Percentiles rank a stretch among this genome's conserved stretches.
phyloP scores from a whole-genome alignment of 306 rosid genomes.

The Malus asiatica region DNA sequence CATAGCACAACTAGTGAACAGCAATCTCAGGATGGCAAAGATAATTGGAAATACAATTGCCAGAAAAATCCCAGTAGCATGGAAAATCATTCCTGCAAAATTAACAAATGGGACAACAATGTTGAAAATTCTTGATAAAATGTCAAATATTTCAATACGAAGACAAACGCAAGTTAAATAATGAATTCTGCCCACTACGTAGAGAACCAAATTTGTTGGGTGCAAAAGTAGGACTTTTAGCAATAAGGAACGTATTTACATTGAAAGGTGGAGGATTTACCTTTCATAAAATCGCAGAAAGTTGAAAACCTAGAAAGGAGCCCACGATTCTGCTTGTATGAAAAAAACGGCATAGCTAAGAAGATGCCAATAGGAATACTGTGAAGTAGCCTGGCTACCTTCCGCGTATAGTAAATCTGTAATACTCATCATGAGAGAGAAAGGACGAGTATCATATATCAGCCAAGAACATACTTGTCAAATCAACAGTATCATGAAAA shows the following conservation, averaged over 20 bases:
- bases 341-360: constrained; percentile 42
- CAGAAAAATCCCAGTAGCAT: constrained; percentile 53
- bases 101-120: constrained; percentile 23
- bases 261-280: constrained; percentile 32
- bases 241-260: constrained; percentile 7
- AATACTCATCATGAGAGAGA: constrained; percentile 20
- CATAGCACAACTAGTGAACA: constrained; percentile 64
- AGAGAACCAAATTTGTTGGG: constrained; percentile 5
- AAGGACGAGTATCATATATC: constrained; percentile 7
- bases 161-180: constrained; percentile 4
- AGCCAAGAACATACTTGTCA: constrained; percentile 10
- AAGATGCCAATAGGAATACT: constrained; percentile 63
- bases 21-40: constrained; percentile 61
- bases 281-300: constrained; percentile 60
- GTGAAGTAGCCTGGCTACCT: constrained; percentile 76
- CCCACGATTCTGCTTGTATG: constrained; percentile 28
- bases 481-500: constrained; percentile 16
- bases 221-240: not conserved
- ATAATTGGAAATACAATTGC: constrained; percentile 59
- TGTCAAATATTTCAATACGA: not conserved
- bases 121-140: not conserved
- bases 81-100: constrained; percentile 61
- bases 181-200: not conserved
- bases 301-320: constrained; percentile 46
- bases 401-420: constrained; percentile 77